Base-by-base conservation (phyloP, 495 filamentous ascomycete genomes). In the Aspergillus hancockii region DNA sequence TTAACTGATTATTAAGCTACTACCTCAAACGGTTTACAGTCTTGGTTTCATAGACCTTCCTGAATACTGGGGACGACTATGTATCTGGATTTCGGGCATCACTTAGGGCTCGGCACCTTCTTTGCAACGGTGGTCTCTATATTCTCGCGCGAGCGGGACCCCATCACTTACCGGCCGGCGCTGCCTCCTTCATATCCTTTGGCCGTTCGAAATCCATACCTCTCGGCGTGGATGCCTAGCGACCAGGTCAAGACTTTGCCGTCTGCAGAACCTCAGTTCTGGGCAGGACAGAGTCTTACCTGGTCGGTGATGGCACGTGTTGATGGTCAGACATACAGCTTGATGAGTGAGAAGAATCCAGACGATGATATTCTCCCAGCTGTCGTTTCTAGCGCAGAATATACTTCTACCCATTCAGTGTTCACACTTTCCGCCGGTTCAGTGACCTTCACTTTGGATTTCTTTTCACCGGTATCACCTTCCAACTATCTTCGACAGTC, bases 401-500 rank as follows among this genome's bases (percentile, higher is more conserved):
- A 78, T 63, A 81, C 78, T 0, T 67, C 78, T 7, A 81, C 78
- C 2, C 79, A 78, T 59, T 76, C 74, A 9, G 61, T 72, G 13
- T 80, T 81, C 55, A 71, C 67, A 23, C 68, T 83, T 14, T 61
- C 65, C 30, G 78, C 79, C 21, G 80, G 79, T 0, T 31, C 56
- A 8, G 71, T 76, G n/a, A 68, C 31, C 4, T 65, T 82, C 23
- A 73, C 65, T 0, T 58, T 83, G 36, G 80, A 82, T 23, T 96
- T 95, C 71, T 81, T 93, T 53, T 93, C 91, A 14, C 92, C 92
- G 0, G 87, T 96, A n/a, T 93, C 92, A 0, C 89, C 90, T 1
- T 87, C 88, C 0, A 92, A 91, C 54, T 92, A 91, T 19, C 66
- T 93, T 41, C 81, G 90, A 58, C 92, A 96, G 71, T 87, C 89